These are phyloP conservation scores for Tulasnella sp. DNA, from an alignment of 768 basidiomycete genomes.

Conservation along the genomic window DNA sequence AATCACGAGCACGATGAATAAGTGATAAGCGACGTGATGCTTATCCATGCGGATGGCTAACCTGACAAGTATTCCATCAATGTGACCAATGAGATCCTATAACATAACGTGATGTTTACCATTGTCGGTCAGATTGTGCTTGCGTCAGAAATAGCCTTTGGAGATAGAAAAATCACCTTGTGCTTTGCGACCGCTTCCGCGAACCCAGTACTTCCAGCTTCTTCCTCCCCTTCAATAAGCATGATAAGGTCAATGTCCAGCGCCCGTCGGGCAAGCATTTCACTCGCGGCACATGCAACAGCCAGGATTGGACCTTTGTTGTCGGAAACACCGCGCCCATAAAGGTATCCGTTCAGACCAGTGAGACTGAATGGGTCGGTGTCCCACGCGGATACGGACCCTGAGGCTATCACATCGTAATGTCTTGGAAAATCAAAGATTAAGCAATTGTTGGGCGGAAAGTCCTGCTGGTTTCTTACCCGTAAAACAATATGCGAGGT, in stretches of 20 bases:
- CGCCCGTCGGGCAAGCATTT: slow-evolving; percentile 57
- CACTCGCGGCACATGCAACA: slow-evolving; percentile 78
- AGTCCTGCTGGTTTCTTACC: slow-evolving; percentile 35
- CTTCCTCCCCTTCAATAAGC: slow-evolving; percentile 93
- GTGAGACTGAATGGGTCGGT: slow-evolving; percentile 74
- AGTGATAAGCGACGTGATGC: not conserved
- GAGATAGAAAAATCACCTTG: slow-evolving; percentile 41
- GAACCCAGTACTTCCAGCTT: slow-evolving; percentile 86
- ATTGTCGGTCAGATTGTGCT: not conserved
- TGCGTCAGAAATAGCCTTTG: no score
- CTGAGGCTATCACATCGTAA: slow-evolving; percentile 91
- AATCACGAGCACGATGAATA: not conserved
- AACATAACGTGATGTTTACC: not conserved
- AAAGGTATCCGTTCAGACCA: slow-evolving; percentile 80
- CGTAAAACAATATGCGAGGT: slow-evolving; percentile 82
- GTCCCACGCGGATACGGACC: slow-evolving; percentile 42
- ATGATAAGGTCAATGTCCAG: slow-evolving; percentile 83
- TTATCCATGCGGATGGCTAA: no score
- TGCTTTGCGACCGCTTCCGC: slow-evolving; percentile 59
- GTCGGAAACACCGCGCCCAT: slow-evolving; percentile 86
- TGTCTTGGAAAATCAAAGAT: slow-evolving; percentile 41
- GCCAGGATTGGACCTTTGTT: slow-evolving; percentile 95
- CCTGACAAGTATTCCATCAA: slow-evolving; percentile 88
- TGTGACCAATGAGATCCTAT: slow-evolving; percentile 69
- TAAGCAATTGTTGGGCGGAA: not conserved